Evolutionary conservation across 2,329 filamentous ascomycete genomes (phyloP), one percentile per base, ranked within the genome.

Genomic region (Monilinia aucupariae): DNA sequence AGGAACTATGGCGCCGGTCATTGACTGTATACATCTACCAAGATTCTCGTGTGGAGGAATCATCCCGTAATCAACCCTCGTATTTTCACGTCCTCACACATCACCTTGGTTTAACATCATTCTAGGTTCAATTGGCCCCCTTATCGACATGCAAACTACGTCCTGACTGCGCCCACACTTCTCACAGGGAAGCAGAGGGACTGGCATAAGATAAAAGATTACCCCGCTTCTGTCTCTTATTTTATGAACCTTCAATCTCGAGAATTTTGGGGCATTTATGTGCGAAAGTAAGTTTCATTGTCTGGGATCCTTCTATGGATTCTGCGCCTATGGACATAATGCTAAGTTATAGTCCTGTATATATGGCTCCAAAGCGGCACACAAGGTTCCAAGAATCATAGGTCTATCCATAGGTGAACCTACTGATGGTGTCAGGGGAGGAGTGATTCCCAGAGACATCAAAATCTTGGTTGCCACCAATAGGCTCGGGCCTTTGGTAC

Each of bases 261-360:
- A 45, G 53, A 56, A 9, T 47, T 56, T 22, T 56, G 53, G 53
- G 53, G 47, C 7, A 4, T 56, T 47, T 34, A 56, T 20, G 41
- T 56, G 27, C 45, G 53, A 45, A 56, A 56, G 41, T 56, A 47
- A 41, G 51, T 41, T 41, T 41, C 5, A 30, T 53, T 2, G 0
- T 39, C 8, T 53, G 13, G 15, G 8, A 25, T 54, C n/a, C 6
- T 15, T 25, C 6, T 9, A 27, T 7, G 22, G 34, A 20, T 27
- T 41, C 22, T 54, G 51, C n/a, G 4, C 17, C 10, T 41, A 2
- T 27, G 15, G 9, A 4, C 22, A 54, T 27, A 13, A 8, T 13
- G 20, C 15, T 54, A n/a, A 54, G 13, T 54, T 27, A 27, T 17
- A 41, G 20, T 41, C 22, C 20, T 39, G 25, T 22, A 41, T 22